Evolutionary conservation across 2,329 filamentous ascomycete species (phyloP), one percentile per base, ranked within the genome.

Genomic region (Fusarium nygamai): DNA sequence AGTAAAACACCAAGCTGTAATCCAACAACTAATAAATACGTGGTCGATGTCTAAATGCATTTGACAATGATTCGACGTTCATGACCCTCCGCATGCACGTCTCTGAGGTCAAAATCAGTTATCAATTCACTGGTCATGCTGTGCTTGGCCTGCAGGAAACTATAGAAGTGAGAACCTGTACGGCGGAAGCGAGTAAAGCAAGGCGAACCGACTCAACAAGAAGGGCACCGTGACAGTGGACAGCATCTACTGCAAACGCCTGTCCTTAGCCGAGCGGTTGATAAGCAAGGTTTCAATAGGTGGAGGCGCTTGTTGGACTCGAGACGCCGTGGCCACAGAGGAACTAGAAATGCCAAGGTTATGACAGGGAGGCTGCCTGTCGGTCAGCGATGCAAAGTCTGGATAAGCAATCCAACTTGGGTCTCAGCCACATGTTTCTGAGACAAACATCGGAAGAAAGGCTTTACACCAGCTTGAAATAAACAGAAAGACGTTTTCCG

Each of bases 181-280:
- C 57, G 59, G 61, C 51, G 61, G 63, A 67, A 62, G 36, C 48
- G 41, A 68, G 54, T 29, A 70, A 54, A 69, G 53, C 38, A 71
- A 71, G 73, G 61, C 71, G 64, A 72, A 66, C 44, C 34, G 50
- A 47, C 34, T 61, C 36, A 54, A 61, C 31, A 58, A 66, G 33
- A 56, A 69, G 65, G 58, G 69, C 51, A 59, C 56, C 66, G 56
- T 66, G 68, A 59, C n/a, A 34, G 61, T 64, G 67, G 64, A 62
- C 54, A 63, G 48, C 61, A 62, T 56, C 53, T 69, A 51, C 51
- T 64, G 51, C 62, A 71, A 71, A 64, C 66, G 43, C 67, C 34
- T 73, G 53, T 38, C 36, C 24, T 50, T 78, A 76, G 68, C 70
- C 76, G 72, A 78, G 75, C 64, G 68, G 72, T 71, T 70, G 72